A percentile compares a stretch with the other conserved stretches of the same genome.
Conservation (phyloP, 495 filamentous ascomycete genomes). For the Xylaria grammica region DNA sequence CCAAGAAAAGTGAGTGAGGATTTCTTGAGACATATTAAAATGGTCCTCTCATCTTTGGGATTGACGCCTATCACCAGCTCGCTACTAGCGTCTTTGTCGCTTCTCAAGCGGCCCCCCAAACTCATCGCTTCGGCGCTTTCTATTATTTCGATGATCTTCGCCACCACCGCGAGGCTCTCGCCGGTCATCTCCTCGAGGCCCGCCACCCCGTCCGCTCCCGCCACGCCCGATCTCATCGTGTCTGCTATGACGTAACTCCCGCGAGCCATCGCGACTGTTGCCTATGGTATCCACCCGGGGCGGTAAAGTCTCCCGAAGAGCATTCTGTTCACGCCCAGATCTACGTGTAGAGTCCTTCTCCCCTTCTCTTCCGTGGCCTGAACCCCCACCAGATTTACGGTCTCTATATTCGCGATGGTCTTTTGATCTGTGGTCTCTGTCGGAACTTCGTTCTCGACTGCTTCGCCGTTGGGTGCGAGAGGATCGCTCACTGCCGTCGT, state of each 20-base stretch:
- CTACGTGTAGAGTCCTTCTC: conserved; percentile 40
- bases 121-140: conserved; percentile 48
- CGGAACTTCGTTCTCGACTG: conserved; percentile 49
- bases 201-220: conserved; percentile 36
- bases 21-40: conserved; percentile 23
- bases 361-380: conserved; percentile 34
- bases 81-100: conserved; percentile 38
- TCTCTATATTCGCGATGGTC: conserved; percentile 45
- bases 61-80: conserved; percentile 1
- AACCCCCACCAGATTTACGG: conserved; percentile 35
- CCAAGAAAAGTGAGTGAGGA: conserved; percentile 21
- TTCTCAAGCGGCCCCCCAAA: conserved; percentile 40
- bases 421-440: conserved; percentile 46
- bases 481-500: conserved; percentile 42
- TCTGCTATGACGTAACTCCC: conserved; percentile 42
- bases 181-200: conserved; percentile 33
- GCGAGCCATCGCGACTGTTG: conserved; percentile 37
- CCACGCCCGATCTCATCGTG: conserved; percentile 39
- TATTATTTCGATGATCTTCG: conserved; percentile 35
- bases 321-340: conserved; percentile 36
- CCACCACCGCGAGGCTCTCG: conserved; percentile 37
- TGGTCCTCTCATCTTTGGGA: conserved; percentile 4
- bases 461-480: conserved; percentile 46
- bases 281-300: conserved; percentile 38
- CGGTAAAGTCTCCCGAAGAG: conserved; percentile 33